Percentiles rank a stretch among this genome's conserved stretches.
phyloP scores from a whole-genome alignment of 1,284 basidiomycete species.

The Boletus albobrunnescens region DNA sequence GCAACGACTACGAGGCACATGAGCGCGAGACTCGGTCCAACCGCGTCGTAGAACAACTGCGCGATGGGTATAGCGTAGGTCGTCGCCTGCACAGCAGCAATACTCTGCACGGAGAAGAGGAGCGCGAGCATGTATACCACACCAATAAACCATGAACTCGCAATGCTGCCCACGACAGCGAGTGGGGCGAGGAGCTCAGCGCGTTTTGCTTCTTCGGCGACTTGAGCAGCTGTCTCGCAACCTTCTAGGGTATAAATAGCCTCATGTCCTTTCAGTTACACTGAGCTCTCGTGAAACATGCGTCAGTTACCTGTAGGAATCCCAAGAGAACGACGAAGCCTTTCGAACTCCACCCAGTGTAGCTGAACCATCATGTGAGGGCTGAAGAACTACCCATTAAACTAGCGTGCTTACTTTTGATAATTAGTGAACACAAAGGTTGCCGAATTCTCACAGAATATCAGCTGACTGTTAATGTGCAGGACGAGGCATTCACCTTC shows the following conservation, averaged over 20 bases:
- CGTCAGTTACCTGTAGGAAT: conserved; percentile 46
- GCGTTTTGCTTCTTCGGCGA: conserved; percentile 56
- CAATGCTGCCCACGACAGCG: conserved; percentile 52
- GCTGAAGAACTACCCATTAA: neutral
- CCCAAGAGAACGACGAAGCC: conserved; percentile 59
- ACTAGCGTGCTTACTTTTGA: conserved; percentile 42
- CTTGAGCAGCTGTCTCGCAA: conserved; percentile 60
- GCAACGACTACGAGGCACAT: conserved; percentile 51
- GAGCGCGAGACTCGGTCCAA: conserved; percentile 45
- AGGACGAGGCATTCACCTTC: conserved; percentile 37
- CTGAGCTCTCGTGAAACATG: neutral
- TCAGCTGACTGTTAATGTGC: neutral
- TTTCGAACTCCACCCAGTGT: conserved; percentile 51
- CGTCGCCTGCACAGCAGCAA: conserved; percentile 46
- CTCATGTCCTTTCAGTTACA: conserved; percentile 22
- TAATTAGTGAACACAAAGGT: conserved; percentile 56
- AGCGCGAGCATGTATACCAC: conserved; percentile 58
- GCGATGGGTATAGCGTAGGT: conserved; percentile 55
- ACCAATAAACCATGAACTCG: conserved; percentile 60
- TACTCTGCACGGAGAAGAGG: conserved; percentile 55
- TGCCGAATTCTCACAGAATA: conserved; percentile 43
- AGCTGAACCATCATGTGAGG: conserved; percentile 35
- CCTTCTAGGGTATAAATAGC: conserved; percentile 62
- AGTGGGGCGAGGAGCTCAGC: conserved; percentile 56
- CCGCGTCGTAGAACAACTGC: conserved; percentile 55